A percentile compares a stretch with the other conserved stretches of the same genome.
These are phyloP conservation scores for Taphrina pruni DNA, from an alignment of 1,139 yeast species.

Conservation along the genomic window DNA sequence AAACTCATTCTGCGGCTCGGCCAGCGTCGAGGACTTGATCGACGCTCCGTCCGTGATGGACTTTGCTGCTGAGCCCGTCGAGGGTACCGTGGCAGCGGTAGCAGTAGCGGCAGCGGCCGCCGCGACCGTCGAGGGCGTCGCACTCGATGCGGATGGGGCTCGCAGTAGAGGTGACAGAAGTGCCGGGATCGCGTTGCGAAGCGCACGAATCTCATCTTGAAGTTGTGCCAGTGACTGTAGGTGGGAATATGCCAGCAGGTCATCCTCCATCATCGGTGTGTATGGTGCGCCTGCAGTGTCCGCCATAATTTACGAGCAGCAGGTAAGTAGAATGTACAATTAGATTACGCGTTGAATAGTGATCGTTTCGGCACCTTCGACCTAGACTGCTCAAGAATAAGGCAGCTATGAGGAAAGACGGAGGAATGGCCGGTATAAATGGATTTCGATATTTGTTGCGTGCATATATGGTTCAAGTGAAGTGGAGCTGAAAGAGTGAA, in stretches of 20 bases:
- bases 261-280: slow-evolving; percentile 14
- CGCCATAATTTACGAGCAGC: background rate
- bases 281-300: slow-evolving; percentile 5
- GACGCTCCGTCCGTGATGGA: background rate
- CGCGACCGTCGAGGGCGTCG: background rate
- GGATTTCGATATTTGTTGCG: too few relatives aligned
- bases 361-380: too few relatives aligned
- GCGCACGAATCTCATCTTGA: slow-evolving; percentile 26
- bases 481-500: too few relatives aligned
- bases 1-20: slow-evolving; percentile 27
- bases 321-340: too few relatives aligned
- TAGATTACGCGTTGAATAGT: too few relatives aligned
- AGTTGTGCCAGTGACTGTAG: slow-evolving; percentile 27
- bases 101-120: too few relatives aligned
- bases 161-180: slow-evolving; percentile 34
- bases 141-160: slow-evolving; percentile 3
- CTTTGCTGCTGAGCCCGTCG: background rate
- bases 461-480: too few relatives aligned
- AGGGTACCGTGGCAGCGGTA: background rate
- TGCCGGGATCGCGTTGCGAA: slow-evolving; percentile 32
- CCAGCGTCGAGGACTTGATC: background rate
- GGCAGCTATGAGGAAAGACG: too few relatives aligned
- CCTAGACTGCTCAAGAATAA: too few relatives aligned
- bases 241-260: slow-evolving; percentile 28
- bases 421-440: too few relatives aligned